Base-by-base conservation (phyloP, 2,329 filamentous ascomycete genomes). In the Metarhizium sp. region DNA sequence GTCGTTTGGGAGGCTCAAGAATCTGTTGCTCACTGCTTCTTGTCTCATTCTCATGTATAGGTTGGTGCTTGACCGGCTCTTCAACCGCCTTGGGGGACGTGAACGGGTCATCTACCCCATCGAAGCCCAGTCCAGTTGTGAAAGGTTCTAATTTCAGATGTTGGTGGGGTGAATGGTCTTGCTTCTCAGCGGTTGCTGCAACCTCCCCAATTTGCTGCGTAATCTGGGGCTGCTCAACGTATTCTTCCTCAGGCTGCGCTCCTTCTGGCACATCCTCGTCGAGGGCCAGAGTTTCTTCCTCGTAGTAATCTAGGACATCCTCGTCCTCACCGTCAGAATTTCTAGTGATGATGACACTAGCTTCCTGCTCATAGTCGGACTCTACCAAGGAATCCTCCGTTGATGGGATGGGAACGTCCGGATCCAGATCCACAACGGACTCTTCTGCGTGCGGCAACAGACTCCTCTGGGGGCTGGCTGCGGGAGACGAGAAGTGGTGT, bases 351-450 rank as follows among this genome's bases (percentile, higher is more conserved):
- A 87, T 78, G 53, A 87, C 78, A 57, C 84, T 85, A 30, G 75
- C 78, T 58, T 78, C 79, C 46, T 79, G 77, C 29, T 75, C 75
- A 43, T 78, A 72, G 30, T 76, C 71, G 8, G 83, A 80, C n/a
- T 80, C 77, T 46, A 83, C 67, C 43, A 82, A 74, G 2, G 79
- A 81, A 60, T 84, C 84, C 70, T 96, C 92, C 14, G 90, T 86
- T 40, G 90, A 95, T 20, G 90, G 92, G 62, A 96, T 90, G 0
- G 92, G 89, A 45, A 94, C 81, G 68, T 97, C 92, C 6, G 92
- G 92, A 67, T 97, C 91, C 57, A 90, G 78, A 36, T 47, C 51
- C 30, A 55, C 42, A 16, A 46, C 43, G 4, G 56, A 53, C 7
- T 30, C 54, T 51, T 52, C 36, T 2, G 48, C 6, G 16, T 47